Base-by-base conservation (phyloP, 2,329 filamentous ascomycete genomes). In the Phaeomoniella chlamydospora region DNA sequence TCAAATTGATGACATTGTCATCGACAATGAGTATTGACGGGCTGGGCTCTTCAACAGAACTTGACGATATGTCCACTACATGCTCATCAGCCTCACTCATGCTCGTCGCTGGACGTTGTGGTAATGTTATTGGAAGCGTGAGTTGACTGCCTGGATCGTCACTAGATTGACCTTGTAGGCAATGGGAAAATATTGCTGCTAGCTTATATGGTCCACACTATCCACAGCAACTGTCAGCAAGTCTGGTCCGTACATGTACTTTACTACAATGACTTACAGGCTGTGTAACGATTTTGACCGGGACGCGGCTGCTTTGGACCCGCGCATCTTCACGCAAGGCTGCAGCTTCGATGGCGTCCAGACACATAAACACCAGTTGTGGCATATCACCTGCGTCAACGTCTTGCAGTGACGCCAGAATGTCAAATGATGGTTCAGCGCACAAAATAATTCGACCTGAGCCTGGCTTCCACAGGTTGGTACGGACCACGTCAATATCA, bases 261-360 rank as follows among this genome's bases (percentile, higher is more conserved):
- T 14, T 5, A 15, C 13, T 14, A 14, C 14, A 6, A n/a, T 32
- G 13, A 32, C 30, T n/a, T n/a, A n/a, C n/a, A n/a, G 32, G 32
- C 13, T 34, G 32, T 9, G 32, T 17, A 6, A 34, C 18, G 32
- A 54, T 67, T 31, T 58, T 56, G 29, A 63, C 56, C 0, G 55
- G 56, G n/a, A 45, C 58, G 3, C 49, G 62, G 0, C 42, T 65
- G 10, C 67, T 63, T 42, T 49, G 64, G 43, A 68, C 64, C 64
- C 55, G 56, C 18, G 61, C 64, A 5, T 60, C 60, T 4, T 57
- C 65, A 3, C 61, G 32, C 5, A 34, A 12, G n/a, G 16, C 13
- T 18, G 32, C 10, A 12, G 18, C 18, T 34, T 34, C 32, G 14
- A 34, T 15, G 16, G 32, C 32, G 18, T 34, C 32, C 11, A 17